Percentiles rank a stretch among this genome's conserved stretches.
Evolutionary conservation across 169 alveolate genomes (phyloP).

Genomic region (Miamiensis avidus): DNA sequence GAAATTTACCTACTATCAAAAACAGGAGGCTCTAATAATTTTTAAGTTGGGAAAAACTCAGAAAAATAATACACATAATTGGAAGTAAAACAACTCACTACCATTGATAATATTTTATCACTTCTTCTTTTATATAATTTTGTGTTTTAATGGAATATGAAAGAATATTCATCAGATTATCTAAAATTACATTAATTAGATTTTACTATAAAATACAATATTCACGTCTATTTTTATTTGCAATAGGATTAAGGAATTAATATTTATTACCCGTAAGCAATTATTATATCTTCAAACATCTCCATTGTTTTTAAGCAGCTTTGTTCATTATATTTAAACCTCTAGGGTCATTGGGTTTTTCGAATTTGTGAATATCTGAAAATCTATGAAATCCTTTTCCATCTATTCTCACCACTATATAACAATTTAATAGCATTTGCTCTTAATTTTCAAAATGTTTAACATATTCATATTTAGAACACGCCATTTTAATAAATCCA

Average conservation of each 20-base stretch:
- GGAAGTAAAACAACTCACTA: slow-evolving; percentile 91
- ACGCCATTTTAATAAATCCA: too few relatives aligned
- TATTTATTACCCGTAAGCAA: slow-evolving; percentile 94
- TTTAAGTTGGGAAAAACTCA: neutral
- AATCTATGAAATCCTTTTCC: slow-evolving; percentile 94
- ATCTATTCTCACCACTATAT: slow-evolving; percentile 94
- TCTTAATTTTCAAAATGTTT: slow-evolving; percentile 90
- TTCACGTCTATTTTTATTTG: slow-evolving; percentile 46
- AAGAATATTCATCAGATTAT: slow-evolving; percentile 70
- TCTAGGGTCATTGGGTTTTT: slow-evolving; percentile 94
- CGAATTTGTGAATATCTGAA: slow-evolving; percentile 86
- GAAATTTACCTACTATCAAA: neutral
- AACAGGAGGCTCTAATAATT: slow-evolving; percentile 5
- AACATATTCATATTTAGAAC: slow-evolving; percentile 91
- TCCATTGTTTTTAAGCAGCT: slow-evolving; percentile 93
- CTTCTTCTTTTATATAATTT: slow-evolving; percentile 78
- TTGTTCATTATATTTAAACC: slow-evolving; percentile 90
- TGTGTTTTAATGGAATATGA: slow-evolving; percentile 81
- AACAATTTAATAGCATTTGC: slow-evolving; percentile 85
- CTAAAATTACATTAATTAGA: slow-evolving; percentile 49
- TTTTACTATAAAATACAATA: too few relatives aligned
- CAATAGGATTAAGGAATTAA: slow-evolving; percentile 63
- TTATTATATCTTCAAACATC: slow-evolving; percentile 89
- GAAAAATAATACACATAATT: slow-evolving; percentile 75
- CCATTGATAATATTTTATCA: slow-evolving; percentile 88